These are phyloP conservation scores for Fusarium nisikadoi DNA, from an alignment of 2,329 filamentous ascomycete species.

Conservation along the genomic window DNA sequence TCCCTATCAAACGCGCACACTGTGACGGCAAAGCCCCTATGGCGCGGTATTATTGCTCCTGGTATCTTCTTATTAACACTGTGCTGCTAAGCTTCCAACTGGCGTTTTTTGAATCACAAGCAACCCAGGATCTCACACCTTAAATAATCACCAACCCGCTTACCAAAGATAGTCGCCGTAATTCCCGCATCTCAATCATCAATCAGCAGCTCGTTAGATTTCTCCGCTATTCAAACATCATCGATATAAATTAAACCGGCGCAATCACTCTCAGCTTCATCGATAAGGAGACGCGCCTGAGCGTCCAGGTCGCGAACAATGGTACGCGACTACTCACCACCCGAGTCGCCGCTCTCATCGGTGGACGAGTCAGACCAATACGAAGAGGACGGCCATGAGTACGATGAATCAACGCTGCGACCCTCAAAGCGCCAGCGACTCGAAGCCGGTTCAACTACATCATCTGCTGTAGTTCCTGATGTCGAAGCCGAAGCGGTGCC, in stretches of 20 bases:
- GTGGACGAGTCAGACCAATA: conserved; percentile 58
- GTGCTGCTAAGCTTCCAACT: conserved; percentile 39
- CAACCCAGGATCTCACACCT: conserved; percentile 23
- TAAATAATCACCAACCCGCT: conserved; percentile 16
- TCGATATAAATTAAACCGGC: background rate
- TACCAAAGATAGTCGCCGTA: conserved; percentile 3
- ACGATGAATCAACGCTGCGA: conserved; percentile 54
- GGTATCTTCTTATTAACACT: conserved; percentile 27
- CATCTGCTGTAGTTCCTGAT: conserved; percentile 56
- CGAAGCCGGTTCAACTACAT: conserved; percentile 57
- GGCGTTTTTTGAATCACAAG: conserved; percentile 39
- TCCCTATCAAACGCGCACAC: conserved; percentile 18
- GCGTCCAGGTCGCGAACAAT: conserved; percentile 46
- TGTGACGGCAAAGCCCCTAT: conserved; percentile 13
- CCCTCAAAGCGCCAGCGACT: conserved; percentile 61
- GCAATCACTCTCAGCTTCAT: conserved; percentile 12
- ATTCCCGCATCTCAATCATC: background rate
- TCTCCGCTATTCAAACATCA: background rate
- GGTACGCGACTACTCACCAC: conserved; percentile 52
- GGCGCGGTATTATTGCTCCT: background rate
- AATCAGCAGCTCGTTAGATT: background rate
- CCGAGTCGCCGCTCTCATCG: conserved; percentile 61
- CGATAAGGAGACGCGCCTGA: conserved; percentile 37
- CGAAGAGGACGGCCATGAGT: conserved; percentile 58
- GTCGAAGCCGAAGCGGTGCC: conserved; percentile 58